Evolutionary conservation across 208 protist genomes (phyloP).

Genomic region (Zelonia costaricensis): DNA sequence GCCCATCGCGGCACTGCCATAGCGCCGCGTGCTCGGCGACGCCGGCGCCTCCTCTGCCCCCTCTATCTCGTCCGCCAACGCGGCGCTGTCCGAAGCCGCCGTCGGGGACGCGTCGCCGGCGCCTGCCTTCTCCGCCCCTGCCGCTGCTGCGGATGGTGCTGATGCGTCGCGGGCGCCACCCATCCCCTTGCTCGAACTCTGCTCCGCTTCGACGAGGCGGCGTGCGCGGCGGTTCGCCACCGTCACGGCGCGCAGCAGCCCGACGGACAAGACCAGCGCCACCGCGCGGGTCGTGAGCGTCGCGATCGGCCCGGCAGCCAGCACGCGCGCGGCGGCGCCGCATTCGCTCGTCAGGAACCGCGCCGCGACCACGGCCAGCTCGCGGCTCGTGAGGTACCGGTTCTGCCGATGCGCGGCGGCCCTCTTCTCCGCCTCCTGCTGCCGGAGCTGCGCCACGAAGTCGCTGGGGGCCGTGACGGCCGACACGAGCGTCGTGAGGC

Average conservation of each 20-base stretch:
- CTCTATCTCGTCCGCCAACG: too few relatives aligned
- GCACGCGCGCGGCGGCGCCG: conserved; percentile 9
- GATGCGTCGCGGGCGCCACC: too few relatives aligned
- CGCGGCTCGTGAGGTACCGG: conserved; percentile 17
- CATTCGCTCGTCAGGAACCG: conserved; percentile 12
- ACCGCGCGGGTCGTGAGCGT: conserved; percentile 11
- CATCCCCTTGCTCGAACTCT: not conserved
- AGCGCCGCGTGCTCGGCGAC: too few relatives aligned
- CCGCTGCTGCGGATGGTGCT: not conserved
- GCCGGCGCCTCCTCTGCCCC: too few relatives aligned
- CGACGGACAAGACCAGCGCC: conserved; percentile 16
- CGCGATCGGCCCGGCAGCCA: conserved; percentile 4
- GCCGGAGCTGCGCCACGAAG: conserved; percentile 23
- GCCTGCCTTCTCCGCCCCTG: not conserved
- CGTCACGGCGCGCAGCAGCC: conserved; percentile 24
- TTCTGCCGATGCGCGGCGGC: conserved; percentile 14
- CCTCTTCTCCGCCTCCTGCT: conserved; percentile 19
- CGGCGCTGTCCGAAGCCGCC: too few relatives aligned
- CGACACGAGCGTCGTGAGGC: conserved; percentile 17
- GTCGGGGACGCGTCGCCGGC: not conserved
- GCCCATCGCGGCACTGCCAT: too few relatives aligned
- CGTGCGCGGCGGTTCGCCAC: conserved; percentile 15
- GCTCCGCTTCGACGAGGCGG: conserved; percentile 6
- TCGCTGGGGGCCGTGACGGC: conserved; percentile 18
- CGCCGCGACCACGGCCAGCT: conserved; percentile 15